Conservation (phyloP, 1,284 basidiomycete species). For the Mycosarcoma maydis region DNA sequence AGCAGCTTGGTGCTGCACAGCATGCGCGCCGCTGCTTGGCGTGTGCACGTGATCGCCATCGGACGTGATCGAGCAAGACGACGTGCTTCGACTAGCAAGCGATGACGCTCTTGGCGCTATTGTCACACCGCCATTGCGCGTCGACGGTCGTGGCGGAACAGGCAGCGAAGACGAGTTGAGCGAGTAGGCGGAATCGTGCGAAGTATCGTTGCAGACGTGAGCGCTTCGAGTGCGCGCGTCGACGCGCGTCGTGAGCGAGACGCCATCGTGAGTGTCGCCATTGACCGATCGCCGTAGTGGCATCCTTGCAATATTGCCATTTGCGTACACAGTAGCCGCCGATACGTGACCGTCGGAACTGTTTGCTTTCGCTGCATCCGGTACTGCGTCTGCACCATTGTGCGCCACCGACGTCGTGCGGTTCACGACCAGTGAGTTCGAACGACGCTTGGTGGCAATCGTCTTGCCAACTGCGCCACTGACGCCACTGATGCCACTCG, state of each 20-base stretch:
- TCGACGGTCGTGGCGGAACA: constrained; percentile 15
- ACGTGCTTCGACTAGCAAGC: too few relatives aligned
- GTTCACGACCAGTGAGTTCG: too few relatives aligned
- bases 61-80: too few relatives aligned
- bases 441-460: too few relatives aligned
- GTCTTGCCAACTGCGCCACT: not conserved
- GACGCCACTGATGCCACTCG: not conserved
- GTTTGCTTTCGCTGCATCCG: not conserved
- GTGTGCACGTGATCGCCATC: too few relatives aligned
- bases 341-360: not conserved
- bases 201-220: not conserved
- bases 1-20: too few relatives aligned
- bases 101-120: too few relatives aligned
- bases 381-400: not conserved
- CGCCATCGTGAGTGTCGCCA: constrained; percentile 3
- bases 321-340: constrained; percentile 13
- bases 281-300: constrained; percentile 5
- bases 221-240: not conserved
- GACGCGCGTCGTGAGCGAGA: not conserved
- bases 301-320: constrained; percentile 40
- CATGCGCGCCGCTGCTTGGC: too few relatives aligned
- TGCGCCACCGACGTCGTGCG: too few relatives aligned
- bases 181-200: constrained; percentile 10
- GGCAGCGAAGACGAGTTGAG: constrained; percentile 15
- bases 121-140: not conserved